phyloP scores from a whole-genome alignment of 1,139 yeast genomes.

The Ogataea hybrid region DNA sequence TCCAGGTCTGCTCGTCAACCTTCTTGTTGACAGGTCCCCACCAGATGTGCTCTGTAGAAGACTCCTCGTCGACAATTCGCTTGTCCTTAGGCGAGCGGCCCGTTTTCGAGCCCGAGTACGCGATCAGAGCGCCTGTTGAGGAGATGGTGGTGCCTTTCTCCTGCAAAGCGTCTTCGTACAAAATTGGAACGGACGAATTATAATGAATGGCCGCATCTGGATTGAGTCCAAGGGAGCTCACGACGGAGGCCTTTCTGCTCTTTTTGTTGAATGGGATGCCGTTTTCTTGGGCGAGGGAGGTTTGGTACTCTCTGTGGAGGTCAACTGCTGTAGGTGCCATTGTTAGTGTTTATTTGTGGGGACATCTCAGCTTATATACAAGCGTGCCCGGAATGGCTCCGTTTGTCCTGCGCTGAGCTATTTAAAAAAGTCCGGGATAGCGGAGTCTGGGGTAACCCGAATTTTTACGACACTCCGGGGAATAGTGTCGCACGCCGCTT shows the following conservation, averaged over 20 bases:
- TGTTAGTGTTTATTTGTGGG: conserved; percentile 2
- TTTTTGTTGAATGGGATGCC: conserved; percentile 24
- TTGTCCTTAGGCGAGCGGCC: conserved; percentile 99
- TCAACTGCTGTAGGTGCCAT: conserved; percentile 40
- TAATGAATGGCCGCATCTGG: conserved; percentile 62
- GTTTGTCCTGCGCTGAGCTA: conserved; percentile 11
- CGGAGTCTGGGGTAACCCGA: conserved; percentile 14
- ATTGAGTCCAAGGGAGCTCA: conserved; percentile 37
- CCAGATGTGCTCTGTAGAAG: conserved; percentile 86
- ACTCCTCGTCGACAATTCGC: conserved; percentile 93
- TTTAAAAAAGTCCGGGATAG: conserved; percentile 8
- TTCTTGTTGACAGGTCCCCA: conserved; percentile 99
- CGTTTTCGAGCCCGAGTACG: conserved; percentile 93
- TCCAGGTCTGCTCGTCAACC: conserved; percentile 94
- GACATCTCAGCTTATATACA: conserved; percentile 1
- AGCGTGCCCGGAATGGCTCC: conserved; percentile 5
- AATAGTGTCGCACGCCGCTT: not conserved
- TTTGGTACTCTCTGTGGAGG: conserved; percentile 31
- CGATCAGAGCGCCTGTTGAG: conserved; percentile 92
- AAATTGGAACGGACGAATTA: conserved; percentile 90
- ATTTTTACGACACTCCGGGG: conserved; percentile 5
- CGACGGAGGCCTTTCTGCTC: conserved; percentile 30
- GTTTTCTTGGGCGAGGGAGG: conserved; percentile 24
- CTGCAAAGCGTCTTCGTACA: conserved; percentile 91
- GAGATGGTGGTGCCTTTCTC: conserved; percentile 93